Evolutionary conservation across 768 basidiomycete genomes (phyloP).

Genomic region (Rhizopogon vulgaris): DNA sequence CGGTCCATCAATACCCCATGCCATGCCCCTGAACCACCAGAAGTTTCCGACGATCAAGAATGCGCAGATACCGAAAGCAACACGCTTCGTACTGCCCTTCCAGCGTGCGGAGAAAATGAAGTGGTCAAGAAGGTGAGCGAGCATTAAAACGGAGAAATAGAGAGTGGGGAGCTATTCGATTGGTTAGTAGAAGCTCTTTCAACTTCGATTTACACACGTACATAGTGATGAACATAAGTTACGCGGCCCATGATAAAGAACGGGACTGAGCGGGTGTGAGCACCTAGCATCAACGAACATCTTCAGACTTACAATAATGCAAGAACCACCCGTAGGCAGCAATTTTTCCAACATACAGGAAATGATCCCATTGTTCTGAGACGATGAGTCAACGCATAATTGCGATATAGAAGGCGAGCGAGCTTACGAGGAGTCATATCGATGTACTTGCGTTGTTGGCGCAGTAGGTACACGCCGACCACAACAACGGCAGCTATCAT

Average conservation of each 20-base stretch:
- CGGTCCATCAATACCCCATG: constrained; percentile 90
- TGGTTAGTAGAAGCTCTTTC: not conserved
- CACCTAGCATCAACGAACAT: not conserved
- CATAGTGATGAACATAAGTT: constrained; percentile 95
- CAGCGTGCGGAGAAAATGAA: constrained; percentile 80
- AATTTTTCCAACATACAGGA: constrained; percentile 87
- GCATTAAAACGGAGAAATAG: constrained; percentile 94
- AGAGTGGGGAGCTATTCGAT: constrained; percentile 75
- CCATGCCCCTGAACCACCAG: constrained; percentile 91
- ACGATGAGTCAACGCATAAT: not conserved
- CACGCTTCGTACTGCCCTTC: constrained; percentile 56
- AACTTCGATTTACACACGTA: constrained; percentile 32
- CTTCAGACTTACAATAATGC: constrained; percentile 66
- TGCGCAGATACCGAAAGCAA: constrained; percentile 61
- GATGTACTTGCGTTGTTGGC: constrained; percentile 81
- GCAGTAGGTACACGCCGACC: constrained; percentile 65
- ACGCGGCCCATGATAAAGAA: constrained; percentile 98
- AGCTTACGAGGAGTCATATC: constrained; percentile 85
- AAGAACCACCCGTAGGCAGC: constrained; percentile 89
- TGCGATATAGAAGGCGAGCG: constrained; percentile 9
- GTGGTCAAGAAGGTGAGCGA: constrained; percentile 87
- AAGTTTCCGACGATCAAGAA: constrained; percentile 66
- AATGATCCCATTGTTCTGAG: constrained; percentile 88
- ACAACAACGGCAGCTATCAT: constrained; percentile 48
- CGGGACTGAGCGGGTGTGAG: constrained; percentile 50